Base-by-base conservation (phyloP, 225 moss, liverwort and hornwort species). In the Ulota crispa region DNA sequence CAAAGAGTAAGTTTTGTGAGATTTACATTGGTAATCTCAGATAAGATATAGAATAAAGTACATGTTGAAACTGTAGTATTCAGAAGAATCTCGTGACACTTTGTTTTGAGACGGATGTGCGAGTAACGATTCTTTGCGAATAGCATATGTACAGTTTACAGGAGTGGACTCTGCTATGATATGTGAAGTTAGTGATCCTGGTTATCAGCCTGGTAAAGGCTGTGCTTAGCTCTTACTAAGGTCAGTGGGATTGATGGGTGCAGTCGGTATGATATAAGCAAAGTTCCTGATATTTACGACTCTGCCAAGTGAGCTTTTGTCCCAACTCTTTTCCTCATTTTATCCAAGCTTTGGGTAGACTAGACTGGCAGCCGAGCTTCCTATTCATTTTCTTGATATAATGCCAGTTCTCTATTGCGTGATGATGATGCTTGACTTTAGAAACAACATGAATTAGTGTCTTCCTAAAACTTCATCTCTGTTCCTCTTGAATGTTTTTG, bases 281-380 rank as follows among this genome's bases (percentile, higher is more conserved):
- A 99, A 94, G 92, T 99, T 65, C 99, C 99, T 73, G 99, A 99
- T 78, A 96, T 99, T 75, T 99, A 99, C 43, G 99, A 99, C 86
- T 99, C 99, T 73, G 94, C 92, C 72, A 99, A 99, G 99, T 99
- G 88, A 86, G 96, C 45, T 59, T 84, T 83, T 77, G 23, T 85
- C 42, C 30, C 34, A 57, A 77, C 68, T 80, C 72, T 45, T 28
- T 82, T 76, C 55, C 32, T 73, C 64, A 55, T 77, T 59, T 69
- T 80, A 30, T 56, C 20, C 13, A 63, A 71, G 66, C 27, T 68
- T 52, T 55, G 39, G 60, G 71, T 69, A 31, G 34, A 65, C 24
- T 72, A 23, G 70, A 19, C 75, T 68, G 80, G 41, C 56, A 20
- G 57, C 32, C 57, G 57, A 73, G 69, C 9, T 53, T 76, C 31